Evolutionary conservation across 1,139 yeast genomes (phyloP), one percentile per base, ranked within the genome.

Genomic region (Kodamaea ohmeri): DNA sequence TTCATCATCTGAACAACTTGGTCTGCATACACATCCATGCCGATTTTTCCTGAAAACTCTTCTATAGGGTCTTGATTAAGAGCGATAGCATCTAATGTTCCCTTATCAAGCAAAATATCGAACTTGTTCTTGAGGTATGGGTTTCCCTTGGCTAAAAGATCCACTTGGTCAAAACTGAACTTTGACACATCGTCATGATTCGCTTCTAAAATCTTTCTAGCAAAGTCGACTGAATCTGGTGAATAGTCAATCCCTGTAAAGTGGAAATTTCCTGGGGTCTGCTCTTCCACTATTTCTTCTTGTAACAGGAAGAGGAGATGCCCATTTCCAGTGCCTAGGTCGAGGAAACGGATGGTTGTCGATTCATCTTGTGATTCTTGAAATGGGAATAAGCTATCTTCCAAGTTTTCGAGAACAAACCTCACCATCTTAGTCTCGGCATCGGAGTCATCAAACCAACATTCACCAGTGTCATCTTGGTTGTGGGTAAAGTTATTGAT

Each of bases 41-140:
- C 86, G 18, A 69, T 65, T 46, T 61, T 59, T 3, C 67, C 73
- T 36, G 66, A 72, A 37, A 60, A 62, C 0, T 57, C 65, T 16
- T 52, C 55, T 26, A 79, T 53, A 2, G 63, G 66, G 6, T 63
- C 65, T 32, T 84, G 88, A 52, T 88, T 85, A 35, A 92, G 70
- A 0, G 97, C 97, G 46, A 94, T 92, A 4, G 99, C 98, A 63
- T 92, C 99, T 29, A 94, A 63, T 0, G 99, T 92, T 7, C 99
- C 98, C 56, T 92, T 92, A 60, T 92, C 99, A 29, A 90, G 64
- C 2, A 90, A 75, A 4, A 92, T 60, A 52, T 90, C 95, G 61
- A 76, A 89, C 26, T 63, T 48, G 4, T 40, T 52, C 30, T 31
- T 50, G 55, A 59, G 61, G 58, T 57, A 79, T 48, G 39, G 53